A percentile compares a stretch with the other conserved stretches of the same genome.
phyloP scores from a whole-genome alignment of 2,329 filamentous ascomycete genomes.

The Pseudogymnoascus sp. region DNA sequence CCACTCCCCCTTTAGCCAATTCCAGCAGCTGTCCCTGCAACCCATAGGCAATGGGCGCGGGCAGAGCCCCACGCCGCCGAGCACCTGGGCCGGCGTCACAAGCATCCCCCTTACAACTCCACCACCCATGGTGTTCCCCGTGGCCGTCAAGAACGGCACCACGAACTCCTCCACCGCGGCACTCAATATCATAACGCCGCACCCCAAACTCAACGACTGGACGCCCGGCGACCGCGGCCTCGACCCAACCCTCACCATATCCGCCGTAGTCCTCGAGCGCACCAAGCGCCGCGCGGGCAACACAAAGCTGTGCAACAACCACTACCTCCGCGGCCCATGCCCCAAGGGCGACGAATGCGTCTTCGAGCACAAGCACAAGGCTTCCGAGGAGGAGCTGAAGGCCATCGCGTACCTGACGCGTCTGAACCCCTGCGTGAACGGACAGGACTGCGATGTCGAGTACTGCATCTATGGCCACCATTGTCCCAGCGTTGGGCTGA shows the following conservation, averaged over 20 bases:
- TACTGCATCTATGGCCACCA: slow-evolving; percentile 59
- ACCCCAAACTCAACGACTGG: slow-evolving; percentile 34
- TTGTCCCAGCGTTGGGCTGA: slow-evolving; percentile 22
- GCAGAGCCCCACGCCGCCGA: slow-evolving; percentile 15
- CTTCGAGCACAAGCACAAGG: slow-evolving; percentile 50
- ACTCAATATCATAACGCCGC: slow-evolving; percentile 7
- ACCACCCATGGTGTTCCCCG: slow-evolving; percentile 15
- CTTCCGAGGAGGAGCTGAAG: slow-evolving; percentile 45
- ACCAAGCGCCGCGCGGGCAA: slow-evolving; percentile 49
- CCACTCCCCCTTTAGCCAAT: slow-evolving; percentile 20
- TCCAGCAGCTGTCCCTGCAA: slow-evolving; percentile 5
- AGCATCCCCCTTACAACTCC: slow-evolving; percentile 20
- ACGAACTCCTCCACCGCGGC: slow-evolving; percentile 13
- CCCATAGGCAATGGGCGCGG: slow-evolving; percentile 11
- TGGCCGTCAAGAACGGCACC: slow-evolving; percentile 17
- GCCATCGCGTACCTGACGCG: slow-evolving; percentile 50
- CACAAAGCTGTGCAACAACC: slow-evolving; percentile 55
- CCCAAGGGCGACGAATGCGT: slow-evolving; percentile 46
- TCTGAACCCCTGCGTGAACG: slow-evolving; percentile 49
- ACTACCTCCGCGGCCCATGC: slow-evolving; percentile 52
- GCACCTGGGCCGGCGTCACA: slow-evolving; percentile 28
- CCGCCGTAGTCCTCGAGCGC: slow-evolving; percentile 40
- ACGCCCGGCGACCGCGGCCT: slow-evolving; percentile 47
- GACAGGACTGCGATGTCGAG: slow-evolving; percentile 49
- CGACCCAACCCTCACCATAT: slow-evolving; percentile 44